A percentile compares a stretch with the other conserved stretches of the same genome.
These are phyloP conservation scores for Pseudozyma pruni DNA, from an alignment of 1,284 basidiomycete species.

Conservation along the genomic window DNA sequence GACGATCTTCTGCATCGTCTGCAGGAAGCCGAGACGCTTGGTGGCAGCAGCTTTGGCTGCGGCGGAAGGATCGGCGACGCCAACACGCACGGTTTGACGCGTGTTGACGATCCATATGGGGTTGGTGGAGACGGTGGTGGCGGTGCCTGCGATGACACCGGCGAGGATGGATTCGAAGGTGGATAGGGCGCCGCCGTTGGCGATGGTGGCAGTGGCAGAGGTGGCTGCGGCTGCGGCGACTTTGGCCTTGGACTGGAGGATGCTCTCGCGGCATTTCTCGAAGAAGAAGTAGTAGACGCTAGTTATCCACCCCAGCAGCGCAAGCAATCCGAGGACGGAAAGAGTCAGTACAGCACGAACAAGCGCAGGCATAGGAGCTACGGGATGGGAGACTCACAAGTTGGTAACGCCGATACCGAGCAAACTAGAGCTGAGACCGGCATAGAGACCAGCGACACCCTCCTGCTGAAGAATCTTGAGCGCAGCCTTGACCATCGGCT, in stretches of 20 bases:
- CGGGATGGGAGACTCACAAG: constrained; percentile 70
- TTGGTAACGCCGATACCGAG: constrained; percentile 94
- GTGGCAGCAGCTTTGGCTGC: constrained; percentile 14
- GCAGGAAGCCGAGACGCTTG: constrained; percentile 66
- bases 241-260: constrained; percentile 61
- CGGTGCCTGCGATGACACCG: constrained; percentile 87
- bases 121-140: constrained; percentile 89
- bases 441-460: constrained; percentile 86
- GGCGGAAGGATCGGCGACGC: constrained; percentile 28
- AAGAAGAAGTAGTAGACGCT: constrained; percentile 70
- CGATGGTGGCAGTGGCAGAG: constrained; percentile 57
- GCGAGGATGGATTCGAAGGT: constrained; percentile 90
- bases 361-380: background rate
- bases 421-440: constrained; percentile 85
- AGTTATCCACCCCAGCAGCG: background rate
- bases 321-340: background rate
- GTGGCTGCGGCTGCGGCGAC: constrained; percentile 70
- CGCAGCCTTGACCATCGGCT: constrained; percentile 72
- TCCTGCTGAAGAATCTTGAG: constrained; percentile 84
- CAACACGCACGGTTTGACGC: constrained; percentile 74
- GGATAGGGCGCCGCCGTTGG: constrained; percentile 71
- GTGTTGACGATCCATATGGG: constrained; percentile 79
- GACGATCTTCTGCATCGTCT: constrained; percentile 80
- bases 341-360: background rate
- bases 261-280: constrained; percentile 65